A percentile compares a stretch with the other conserved stretches of the same genome.
These are phyloP conservation scores for Linum lewisii DNA, from an alignment of 345 rosid genomes.

Conservation along the genomic window DNA sequence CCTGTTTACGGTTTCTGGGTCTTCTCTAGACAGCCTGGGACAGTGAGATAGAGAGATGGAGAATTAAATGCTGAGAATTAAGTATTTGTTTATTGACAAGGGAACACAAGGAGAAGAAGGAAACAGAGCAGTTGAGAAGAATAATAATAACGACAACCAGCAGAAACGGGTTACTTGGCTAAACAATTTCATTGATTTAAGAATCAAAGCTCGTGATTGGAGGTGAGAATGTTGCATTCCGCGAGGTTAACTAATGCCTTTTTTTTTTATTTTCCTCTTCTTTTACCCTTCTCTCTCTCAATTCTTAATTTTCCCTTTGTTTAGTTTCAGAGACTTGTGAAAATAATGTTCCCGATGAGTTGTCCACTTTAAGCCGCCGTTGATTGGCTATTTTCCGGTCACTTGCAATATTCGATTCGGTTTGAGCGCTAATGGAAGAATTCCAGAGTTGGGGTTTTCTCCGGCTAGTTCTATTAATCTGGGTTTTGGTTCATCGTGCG, in stretches of 20 bases:
- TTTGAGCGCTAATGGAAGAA: constrained; percentile 17
- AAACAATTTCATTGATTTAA: constrained; percentile 15
- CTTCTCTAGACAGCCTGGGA: not conserved
- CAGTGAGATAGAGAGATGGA: too few species aligned
- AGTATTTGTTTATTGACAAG: not conserved
- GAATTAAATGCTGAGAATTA: not conserved
- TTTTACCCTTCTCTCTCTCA: too few species aligned
- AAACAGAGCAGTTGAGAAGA: not conserved
- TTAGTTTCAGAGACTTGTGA: too few species aligned
- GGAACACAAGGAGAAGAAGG: not conserved
- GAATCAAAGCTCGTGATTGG: constrained; percentile 36
- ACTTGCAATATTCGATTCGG: not conserved
- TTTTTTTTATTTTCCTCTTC: not conserved
- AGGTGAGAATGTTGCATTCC: constrained; percentile 25
- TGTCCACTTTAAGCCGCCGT: too few species aligned
- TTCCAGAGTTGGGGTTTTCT: constrained; percentile 3
- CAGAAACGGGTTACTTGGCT: not conserved
- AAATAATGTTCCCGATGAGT: too few species aligned
- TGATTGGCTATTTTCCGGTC: too few species aligned
- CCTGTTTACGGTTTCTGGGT: too few species aligned
- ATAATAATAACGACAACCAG: not conserved
- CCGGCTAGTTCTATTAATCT: constrained; percentile 2
- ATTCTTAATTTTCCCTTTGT: too few species aligned
- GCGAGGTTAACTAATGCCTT: not conserved
- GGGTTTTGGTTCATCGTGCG: constrained; percentile 22